Evolutionary conservation across 2,329 filamentous ascomycete species (phyloP).

Genomic region (Alternaria burnsii): DNA sequence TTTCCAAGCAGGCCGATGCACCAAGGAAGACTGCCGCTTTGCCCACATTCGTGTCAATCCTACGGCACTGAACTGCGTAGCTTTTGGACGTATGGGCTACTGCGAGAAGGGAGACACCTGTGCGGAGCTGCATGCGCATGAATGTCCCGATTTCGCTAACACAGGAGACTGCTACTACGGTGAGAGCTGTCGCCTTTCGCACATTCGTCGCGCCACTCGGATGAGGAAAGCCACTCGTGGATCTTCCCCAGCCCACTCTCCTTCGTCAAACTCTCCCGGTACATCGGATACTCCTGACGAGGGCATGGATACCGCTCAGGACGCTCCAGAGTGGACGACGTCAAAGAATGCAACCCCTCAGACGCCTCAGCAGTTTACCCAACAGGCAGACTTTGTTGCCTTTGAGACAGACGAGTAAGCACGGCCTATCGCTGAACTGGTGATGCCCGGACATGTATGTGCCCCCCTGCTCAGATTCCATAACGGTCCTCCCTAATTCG

Average conservation of each 20-base stretch:
- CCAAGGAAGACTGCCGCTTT: constrained; percentile 85
- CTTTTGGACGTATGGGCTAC: constrained; percentile 87
- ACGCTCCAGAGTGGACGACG: constrained; percentile 6
- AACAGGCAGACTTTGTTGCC: constrained; percentile 44
- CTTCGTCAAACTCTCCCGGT: constrained; percentile 5
- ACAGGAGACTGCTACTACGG: constrained; percentile 78
- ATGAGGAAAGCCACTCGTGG: constrained; percentile 32
- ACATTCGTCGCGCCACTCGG: constrained; percentile 68
- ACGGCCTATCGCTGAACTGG: not conserved
- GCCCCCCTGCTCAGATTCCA: constrained; percentile 12
- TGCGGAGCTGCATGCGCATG: constrained; percentile 83
- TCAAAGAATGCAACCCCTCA: not conserved
- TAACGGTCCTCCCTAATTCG: constrained; percentile 23
- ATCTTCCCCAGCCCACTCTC: constrained; percentile 21
- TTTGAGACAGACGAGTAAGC: constrained; percentile 32
- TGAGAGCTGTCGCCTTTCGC: constrained; percentile 82
- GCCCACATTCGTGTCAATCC: constrained; percentile 82
- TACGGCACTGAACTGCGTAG: constrained; percentile 79
- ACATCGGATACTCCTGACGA: constrained; percentile 17
- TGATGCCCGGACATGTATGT: constrained; percentile 25
- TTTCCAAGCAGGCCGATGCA: constrained; percentile 88
- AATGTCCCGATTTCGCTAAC: constrained; percentile 96
- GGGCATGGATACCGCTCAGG: constrained; percentile 14
- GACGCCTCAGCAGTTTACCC: constrained; percentile 34
- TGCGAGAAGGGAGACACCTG: constrained; percentile 84